Evolutionary conservation across 2,329 filamentous ascomycete genomes (phyloP), one percentile per base, ranked within the genome.

Genomic region (Beauveria medogensis): DNA sequence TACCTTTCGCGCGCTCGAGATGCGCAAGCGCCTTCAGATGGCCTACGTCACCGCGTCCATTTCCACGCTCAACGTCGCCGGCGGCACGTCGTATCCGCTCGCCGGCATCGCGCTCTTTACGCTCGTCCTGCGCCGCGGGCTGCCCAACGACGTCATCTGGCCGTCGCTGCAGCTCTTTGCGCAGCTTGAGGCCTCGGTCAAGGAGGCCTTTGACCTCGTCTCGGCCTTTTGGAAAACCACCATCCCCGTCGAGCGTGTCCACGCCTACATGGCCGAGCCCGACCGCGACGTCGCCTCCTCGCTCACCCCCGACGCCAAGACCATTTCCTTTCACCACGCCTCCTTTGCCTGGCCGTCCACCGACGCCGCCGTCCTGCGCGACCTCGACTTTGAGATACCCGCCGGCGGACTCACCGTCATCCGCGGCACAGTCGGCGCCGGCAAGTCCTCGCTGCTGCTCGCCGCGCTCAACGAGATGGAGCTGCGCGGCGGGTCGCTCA

Each of bases 241-340:
- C n/a, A 87, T 96, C 20, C 89, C 92, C 0, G 84, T 96, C 64
- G 84, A 83, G 9, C 87, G 92, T 65, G 91, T 96, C 22, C 89
- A 96, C 67, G 81, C 83, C 24, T 96, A 95, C 74, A 95, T 96
- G 90, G 77, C 79, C 0, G 92, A 96, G 71, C 90, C 90, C 0
- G 85, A 96, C 68, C 91, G 91, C 66, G 82, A 84, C 34, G 78
- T 82, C 30, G 71, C 72, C 3, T 75, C 77, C 4, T 67, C 73
- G 4, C 70, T 70, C 9, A 73, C 78, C 3, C 61, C 61, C 14
- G 64, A 64, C 51, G 71, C 64, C 7, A 66, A 61, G 10, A 74
- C 80, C 18, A 75, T 87, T 22, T 72, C 80, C 46, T 77, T 95
- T 52, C 75, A 80, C 2, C 74, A 83, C 30, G 90, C 89, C 5